Evolutionary conservation across 2,329 filamentous ascomycete species (phyloP).

Genomic region (Pestalotiopsis sp.): DNA sequence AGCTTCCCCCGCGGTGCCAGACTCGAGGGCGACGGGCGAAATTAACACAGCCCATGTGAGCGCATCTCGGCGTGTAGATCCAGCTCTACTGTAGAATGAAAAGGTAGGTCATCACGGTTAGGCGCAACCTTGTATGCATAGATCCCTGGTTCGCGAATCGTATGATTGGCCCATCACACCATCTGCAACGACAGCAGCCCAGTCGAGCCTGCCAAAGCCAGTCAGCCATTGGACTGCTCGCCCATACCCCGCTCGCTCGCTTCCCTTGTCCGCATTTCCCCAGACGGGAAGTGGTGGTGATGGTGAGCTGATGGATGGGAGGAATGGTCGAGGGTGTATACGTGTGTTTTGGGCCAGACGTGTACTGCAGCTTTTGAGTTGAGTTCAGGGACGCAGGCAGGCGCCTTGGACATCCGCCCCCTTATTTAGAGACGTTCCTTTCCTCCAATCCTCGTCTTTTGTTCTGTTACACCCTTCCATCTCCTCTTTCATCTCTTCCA

Average conservation of each 20-base stretch:
- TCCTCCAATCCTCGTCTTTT: background rate
- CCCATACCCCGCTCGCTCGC: conserved; percentile 32
- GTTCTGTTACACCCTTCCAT: conserved; percentile 10
- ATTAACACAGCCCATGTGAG: conserved; percentile 8
- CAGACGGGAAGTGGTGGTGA: conserved; percentile 16
- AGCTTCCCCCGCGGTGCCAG: background rate
- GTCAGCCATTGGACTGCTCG: conserved; percentile 3
- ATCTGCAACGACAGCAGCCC: conserved; percentile 20
- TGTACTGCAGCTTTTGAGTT: background rate
- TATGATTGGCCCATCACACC: conserved; percentile 26
- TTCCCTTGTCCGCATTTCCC: conserved; percentile 21
- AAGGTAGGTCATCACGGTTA: background rate
- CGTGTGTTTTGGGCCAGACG: background rate
- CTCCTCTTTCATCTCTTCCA: conserved; percentile 1
- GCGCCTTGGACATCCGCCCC: background rate
- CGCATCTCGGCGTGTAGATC: conserved; percentile 1
- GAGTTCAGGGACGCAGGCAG: background rate
- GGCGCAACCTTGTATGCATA: conserved; percentile 17
- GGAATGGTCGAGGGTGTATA: background rate
- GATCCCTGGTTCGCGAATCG: conserved; percentile 19
- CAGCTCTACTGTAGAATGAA: background rate
- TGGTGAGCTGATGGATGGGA: conserved; percentile 4
- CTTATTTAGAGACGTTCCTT: conserved; percentile 10
- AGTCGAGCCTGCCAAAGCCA: background rate
- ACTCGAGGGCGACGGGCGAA: conserved; percentile 9